phyloP scores from a whole-genome alignment of 495 filamentous ascomycete species.

The Talaromyces ruber region DNA sequence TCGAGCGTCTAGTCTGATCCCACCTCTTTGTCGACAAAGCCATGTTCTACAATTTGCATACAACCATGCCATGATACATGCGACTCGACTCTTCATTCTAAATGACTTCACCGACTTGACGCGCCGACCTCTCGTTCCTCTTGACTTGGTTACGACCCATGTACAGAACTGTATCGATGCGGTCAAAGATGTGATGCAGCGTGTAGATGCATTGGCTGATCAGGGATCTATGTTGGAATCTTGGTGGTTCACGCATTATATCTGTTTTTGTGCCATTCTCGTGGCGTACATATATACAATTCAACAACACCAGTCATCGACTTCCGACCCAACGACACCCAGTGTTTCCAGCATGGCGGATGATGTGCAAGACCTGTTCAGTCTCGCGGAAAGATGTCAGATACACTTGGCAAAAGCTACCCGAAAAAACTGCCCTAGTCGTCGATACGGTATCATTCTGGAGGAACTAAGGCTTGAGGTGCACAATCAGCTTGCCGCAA shows the following conservation, averaged over 20 bases:
- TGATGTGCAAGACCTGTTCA: constrained; percentile 21
- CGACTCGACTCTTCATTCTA: constrained; percentile 48
- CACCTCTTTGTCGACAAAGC: constrained; percentile 44
- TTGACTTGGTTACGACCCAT: constrained; percentile 22
- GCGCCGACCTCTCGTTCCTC: constrained; percentile 22
- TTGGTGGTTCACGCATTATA: constrained; percentile 47
- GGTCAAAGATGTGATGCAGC: constrained; percentile 29
- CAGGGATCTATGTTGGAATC: constrained; percentile 30
- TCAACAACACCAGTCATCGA: constrained; percentile 33
- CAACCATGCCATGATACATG: constrained; percentile 45
- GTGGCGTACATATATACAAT: constrained; percentile 48
- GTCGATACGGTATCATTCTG: constrained; percentile 43
- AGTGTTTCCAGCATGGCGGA: constrained; percentile 16
- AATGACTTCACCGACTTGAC: constrained; percentile 40
- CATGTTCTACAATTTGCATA: constrained; percentile 45
- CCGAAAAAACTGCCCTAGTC: constrained; percentile 40
- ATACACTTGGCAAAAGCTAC: constrained; percentile 40
- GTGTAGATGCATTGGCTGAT: constrained; percentile 29
- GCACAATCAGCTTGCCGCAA: constrained; percentile 23
- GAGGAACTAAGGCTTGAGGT: constrained; percentile 37
- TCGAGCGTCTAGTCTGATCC: constrained; percentile 36
- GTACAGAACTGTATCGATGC: constrained; percentile 37
- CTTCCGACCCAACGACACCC: constrained; percentile 11
- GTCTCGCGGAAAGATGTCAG: constrained; percentile 36
- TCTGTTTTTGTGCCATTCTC: constrained; percentile 46